Evolutionary conservation across 805 yeast species (phyloP), one percentile per base, ranked within the genome.

Genomic region (Zygosaccharomyces pseudorouxii): DNA sequence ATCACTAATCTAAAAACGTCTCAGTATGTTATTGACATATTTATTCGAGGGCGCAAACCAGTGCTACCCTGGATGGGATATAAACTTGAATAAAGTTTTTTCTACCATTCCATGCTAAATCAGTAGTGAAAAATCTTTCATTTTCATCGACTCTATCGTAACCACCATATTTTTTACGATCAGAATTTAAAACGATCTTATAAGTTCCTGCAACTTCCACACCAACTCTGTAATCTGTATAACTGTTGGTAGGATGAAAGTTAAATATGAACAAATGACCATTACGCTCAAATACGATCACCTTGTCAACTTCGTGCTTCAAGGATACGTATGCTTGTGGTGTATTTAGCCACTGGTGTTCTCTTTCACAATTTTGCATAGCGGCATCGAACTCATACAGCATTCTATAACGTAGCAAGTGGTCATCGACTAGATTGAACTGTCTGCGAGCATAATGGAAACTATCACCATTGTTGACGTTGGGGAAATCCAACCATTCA

Each of bases 401-500:
- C 55, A 76, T 83, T 63, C 81, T 80, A 71, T 92, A 92, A 53
- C 96, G 78, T 59, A 93, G 73, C 52, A 88, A 69, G 23, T 83
- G 79, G 64, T 93, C 97, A 47, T 84, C 83, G 31, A 84, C 79
- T 57, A 92, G 76, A 61, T 89, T 89, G 76, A 90, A 93, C 69
- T 92, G 99, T 60, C 99, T 80, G 63, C 98, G 80, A 1, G 97
- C 97, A 62, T 93, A 92, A 70, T 87, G 93, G 70, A 86, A 92
- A 16, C 93, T 84, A 65, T 89, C 89, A 23, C 77, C 77, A 68
- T 92, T 93, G 30, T 96, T 97, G 25, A 55, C 84, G 60, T 97
- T 81, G 11, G 99, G 98, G 76, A 92, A 93, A 68, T 92, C 99
- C 45, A 93, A 78, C 99, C 99, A 92, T 66, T 92, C 99, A 3